phyloP scores from a whole-genome alignment of 805 yeast species.

The Candida khao-thaluensis region DNA sequence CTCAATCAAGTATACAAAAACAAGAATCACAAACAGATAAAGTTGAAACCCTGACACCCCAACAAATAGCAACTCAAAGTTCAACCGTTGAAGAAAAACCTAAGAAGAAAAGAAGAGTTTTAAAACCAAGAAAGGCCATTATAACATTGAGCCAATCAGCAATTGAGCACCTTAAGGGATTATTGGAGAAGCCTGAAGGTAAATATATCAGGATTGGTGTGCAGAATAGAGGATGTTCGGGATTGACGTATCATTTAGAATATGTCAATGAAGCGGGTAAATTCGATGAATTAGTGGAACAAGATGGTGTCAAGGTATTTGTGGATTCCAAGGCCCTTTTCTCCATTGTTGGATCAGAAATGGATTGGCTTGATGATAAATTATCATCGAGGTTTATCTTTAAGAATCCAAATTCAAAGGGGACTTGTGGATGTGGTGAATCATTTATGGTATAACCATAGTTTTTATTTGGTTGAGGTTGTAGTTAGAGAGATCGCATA shows the following conservation, averaged over 20 bases:
- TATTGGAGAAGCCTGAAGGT: constrained; percentile 81
- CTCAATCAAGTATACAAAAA: constrained; percentile 9
- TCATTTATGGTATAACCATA: constrained; percentile 94
- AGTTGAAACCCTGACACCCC: constrained; percentile 3
- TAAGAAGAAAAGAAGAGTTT: constrained; percentile 52
- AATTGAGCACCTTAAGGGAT: constrained; percentile 60
- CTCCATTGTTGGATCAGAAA: constrained; percentile 93
- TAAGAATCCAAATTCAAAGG: constrained; percentile 94
- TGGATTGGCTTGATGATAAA: constrained; percentile 98
- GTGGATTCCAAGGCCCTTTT: constrained; percentile 96
- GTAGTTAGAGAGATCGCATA: background rate
- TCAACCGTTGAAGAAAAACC: constrained; percentile 8
- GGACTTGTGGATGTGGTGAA: constrained; percentile 98
- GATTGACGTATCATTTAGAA: constrained; percentile 85
- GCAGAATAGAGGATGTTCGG: constrained; percentile 95
- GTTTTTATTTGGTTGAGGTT: too few relatives aligned
- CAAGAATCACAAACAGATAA: constrained; percentile 4
- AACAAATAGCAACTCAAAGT: background rate
- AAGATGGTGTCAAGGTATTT: constrained; percentile 88
- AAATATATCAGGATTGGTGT: constrained; percentile 90
- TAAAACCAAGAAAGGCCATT: constrained; percentile 87
- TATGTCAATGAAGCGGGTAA: constrained; percentile 90
- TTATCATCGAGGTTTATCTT: constrained; percentile 86
- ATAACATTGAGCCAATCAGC: constrained; percentile 80
- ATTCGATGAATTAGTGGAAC: constrained; percentile 90